Evolutionary conservation across 441 rosid species (phyloP).

Genomic region (Croton laevigatus): DNA sequence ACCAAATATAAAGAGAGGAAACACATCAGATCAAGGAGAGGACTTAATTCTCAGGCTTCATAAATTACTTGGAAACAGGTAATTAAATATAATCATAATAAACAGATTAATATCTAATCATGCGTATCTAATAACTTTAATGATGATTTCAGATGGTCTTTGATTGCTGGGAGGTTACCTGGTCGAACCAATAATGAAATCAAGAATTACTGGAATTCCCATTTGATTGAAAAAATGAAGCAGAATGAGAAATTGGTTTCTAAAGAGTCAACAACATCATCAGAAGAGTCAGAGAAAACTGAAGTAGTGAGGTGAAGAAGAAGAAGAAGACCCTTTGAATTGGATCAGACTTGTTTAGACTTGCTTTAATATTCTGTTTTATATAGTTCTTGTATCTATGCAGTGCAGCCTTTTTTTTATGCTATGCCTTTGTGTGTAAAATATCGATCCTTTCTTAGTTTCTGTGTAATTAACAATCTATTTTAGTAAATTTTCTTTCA

Average conservation of each 20-base stretch:
- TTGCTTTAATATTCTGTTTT: constrained; percentile 9
- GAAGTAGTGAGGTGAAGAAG: constrained; percentile 8
- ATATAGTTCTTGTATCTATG: not conserved
- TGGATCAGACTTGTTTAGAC: constrained; percentile 33
- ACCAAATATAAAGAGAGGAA: constrained; percentile 49
- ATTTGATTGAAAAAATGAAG: constrained; percentile 48
- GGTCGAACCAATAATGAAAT: constrained; percentile 60
- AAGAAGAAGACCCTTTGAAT: constrained; percentile 30
- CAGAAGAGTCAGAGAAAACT: constrained; percentile 9
- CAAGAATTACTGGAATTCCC: constrained; percentile 66
- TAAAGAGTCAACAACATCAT: not conserved
- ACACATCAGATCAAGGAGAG: constrained; percentile 51
- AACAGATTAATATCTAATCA: not conserved
- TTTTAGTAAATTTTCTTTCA: too few species aligned
- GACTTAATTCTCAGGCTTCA: constrained; percentile 53
- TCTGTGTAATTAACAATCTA: too few species aligned
- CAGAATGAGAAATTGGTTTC: constrained; percentile 24
- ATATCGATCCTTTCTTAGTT: not conserved
- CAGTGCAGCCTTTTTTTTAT: not conserved
- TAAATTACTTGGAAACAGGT: constrained; percentile 54
- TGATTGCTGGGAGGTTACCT: constrained; percentile 58
- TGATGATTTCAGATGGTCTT: constrained; percentile 43
- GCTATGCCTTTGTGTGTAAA: not conserved
- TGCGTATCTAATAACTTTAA: not conserved
- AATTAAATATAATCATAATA: not conserved